Evolutionary conservation across 768 basidiomycete genomes (phyloP).

Genomic region (Xerocomellus intermedius): DNA sequence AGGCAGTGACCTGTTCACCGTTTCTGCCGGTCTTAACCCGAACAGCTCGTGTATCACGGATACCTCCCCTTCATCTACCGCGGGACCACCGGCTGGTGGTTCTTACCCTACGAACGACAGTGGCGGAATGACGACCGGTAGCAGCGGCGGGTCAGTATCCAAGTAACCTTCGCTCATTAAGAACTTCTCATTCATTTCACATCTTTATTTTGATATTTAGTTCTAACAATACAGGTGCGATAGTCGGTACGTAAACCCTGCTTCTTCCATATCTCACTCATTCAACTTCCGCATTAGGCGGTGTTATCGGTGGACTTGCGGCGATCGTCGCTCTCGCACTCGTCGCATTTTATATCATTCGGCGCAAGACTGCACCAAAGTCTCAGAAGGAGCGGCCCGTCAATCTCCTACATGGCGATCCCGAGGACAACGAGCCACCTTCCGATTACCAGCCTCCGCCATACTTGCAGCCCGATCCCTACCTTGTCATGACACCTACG

Average conservation of each 20-base stretch:
- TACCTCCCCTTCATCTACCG: constrained; percentile 72
- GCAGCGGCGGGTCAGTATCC: constrained; percentile 27
- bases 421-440: constrained; percentile 48
- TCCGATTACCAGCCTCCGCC: constrained; percentile 56
- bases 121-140: constrained; percentile 32
- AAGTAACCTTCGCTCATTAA: not conserved
- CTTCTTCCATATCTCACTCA: not conserved
- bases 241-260: constrained; percentile 41
- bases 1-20: constrained; percentile 60
- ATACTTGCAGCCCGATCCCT: constrained; percentile 75
- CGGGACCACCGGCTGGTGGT: constrained; percentile 74
- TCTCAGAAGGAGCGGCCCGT: constrained; percentile 57
- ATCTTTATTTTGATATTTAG: constrained; percentile 13
- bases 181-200: not conserved
- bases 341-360: constrained; percentile 47
- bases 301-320: constrained; percentile 58
- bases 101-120: constrained; percentile 57
- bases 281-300: constrained; percentile 35
- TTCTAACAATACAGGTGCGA: constrained; percentile 45
- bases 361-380: constrained; percentile 42
- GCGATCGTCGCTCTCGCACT: constrained; percentile 42
- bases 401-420: constrained; percentile 59
- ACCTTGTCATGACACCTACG: constrained; percentile 65
- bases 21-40: constrained; percentile 49
- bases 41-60: constrained; percentile 54